Evolutionary conservation across 2,329 filamentous ascomycete species (phyloP).

Genomic region (Fusarium domesticum): DNA sequence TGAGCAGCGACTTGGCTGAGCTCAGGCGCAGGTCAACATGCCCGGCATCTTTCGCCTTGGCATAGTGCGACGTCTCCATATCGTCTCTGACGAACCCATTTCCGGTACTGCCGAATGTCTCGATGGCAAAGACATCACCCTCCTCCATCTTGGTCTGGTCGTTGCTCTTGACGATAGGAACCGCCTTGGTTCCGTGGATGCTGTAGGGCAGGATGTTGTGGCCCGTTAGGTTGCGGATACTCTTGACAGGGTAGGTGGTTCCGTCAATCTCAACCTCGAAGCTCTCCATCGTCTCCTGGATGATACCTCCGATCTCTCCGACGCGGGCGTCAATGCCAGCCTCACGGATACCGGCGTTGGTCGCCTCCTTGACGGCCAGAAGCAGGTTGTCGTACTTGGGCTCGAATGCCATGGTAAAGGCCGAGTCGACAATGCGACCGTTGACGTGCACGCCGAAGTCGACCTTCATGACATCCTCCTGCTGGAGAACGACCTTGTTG

Average conservation of each 20-base stretch:
- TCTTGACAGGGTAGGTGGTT: slow-evolving; percentile 74
- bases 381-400: slow-evolving; percentile 72
- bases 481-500: slow-evolving; percentile 70
- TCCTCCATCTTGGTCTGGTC: slow-evolving; percentile 98
- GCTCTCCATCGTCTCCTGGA: slow-evolving; percentile 91
- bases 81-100: slow-evolving; percentile 86
- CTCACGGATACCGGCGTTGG: slow-evolving; percentile 78
- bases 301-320: slow-evolving; percentile 76
- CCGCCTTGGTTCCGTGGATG: slow-evolving; percentile 90
- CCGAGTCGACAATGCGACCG: slow-evolving; percentile 76
- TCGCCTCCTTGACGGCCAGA: slow-evolving; percentile 69
- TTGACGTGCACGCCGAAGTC: slow-evolving; percentile 81
- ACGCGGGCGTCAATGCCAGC: slow-evolving; percentile 90
- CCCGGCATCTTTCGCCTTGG: slow-evolving; percentile 67
- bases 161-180: slow-evolving; percentile 86
- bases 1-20: slow-evolving; percentile 82
- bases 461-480: slow-evolving; percentile 77
- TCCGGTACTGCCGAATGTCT: slow-evolving; percentile 92
- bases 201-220: slow-evolving; percentile 87
- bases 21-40: slow-evolving; percentile 74
- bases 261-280: slow-evolving; percentile 85
- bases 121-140: slow-evolving; percentile 90
- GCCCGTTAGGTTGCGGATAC: slow-evolving; percentile 82
- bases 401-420: slow-evolving; percentile 76
- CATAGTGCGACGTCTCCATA: slow-evolving; percentile 88